Base-by-base conservation (phyloP, 2,329 filamentous ascomycete species). In the Teratosphaeria gauchensis region DNA sequence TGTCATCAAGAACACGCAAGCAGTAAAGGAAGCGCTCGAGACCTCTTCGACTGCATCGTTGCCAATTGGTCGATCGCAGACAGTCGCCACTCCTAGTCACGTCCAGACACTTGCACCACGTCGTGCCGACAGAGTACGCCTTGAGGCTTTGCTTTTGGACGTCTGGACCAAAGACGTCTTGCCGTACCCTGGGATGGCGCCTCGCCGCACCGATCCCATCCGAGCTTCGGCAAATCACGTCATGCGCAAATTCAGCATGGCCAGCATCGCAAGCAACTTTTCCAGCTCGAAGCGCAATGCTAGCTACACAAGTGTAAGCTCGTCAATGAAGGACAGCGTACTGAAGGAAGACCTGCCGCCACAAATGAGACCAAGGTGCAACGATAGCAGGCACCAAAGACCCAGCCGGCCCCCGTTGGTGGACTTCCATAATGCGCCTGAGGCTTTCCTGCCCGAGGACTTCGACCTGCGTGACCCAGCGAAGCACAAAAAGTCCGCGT, bases 181-280 rank as follows among this genome's bases (percentile, higher is more conserved):
- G 51, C 90, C 91, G 0, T 94, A 88, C 69, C 90, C 92, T 16
- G 90, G 90, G 1, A 92, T 96, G 83, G 78, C 73, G 72, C 84
- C 74, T 73, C 85, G 75, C 72, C 83, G 71, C 72, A 84, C 76
- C 75, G 88, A 95, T 66, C 68, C 90, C 3, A 86, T 94, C 53
- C 82, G 88, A 55, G 84, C 83, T 48, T 90, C 88, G n/a, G 89
- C 91, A 12, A 90, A 89, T 38, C 89, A 89, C 0, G 84, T 96
- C 69, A 95, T 96, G 77, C 83, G 91, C 56, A 95, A 92, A 71
- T 81, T 96, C 62, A 95, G 89, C 73, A 86, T 90, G 68, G 86
- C 87, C 54, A 91, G 86, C 71, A 87, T 94, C 63, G 82, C 88
- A 14, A 87, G 83, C 64, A 87, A 87, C 54, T 92, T 95, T 69